Percentiles rank a stretch among this genome's conserved stretches.
These are phyloP conservation scores for Chrysophaeum taylorii DNA, from an alignment of 352 stramenopile species.

Conservation along the genomic window DNA sequence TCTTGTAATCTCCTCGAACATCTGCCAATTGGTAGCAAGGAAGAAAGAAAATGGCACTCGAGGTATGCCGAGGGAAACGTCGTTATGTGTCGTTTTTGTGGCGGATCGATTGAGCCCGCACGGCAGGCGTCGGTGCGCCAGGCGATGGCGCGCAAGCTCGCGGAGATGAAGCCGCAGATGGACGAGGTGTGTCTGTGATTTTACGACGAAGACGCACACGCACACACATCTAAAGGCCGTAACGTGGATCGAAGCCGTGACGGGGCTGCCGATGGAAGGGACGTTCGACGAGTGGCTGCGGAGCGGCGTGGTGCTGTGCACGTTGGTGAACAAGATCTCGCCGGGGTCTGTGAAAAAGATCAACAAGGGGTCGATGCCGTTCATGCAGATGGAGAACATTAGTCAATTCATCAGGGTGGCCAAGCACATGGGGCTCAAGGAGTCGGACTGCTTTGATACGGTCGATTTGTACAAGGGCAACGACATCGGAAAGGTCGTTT, in stretches of 20 bases:
- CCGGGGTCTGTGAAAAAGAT: constrained; percentile 32
- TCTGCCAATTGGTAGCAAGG: too few species aligned
- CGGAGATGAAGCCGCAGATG: neutral
- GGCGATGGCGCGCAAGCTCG: neutral
- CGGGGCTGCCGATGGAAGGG: constrained; percentile 9
- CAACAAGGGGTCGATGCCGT: constrained; percentile 62
- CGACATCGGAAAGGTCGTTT: constrained; percentile 42
- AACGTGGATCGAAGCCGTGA: constrained; percentile 24
- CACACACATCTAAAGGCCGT: too few species aligned
- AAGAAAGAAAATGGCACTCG: too few species aligned
- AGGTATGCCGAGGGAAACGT: too few species aligned
- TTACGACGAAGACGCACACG: too few species aligned
- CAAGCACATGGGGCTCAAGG: constrained; percentile 64
- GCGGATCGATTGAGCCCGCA: too few species aligned
- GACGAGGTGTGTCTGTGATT: neutral
- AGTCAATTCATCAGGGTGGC: constrained; percentile 65
- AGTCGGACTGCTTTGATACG: constrained; percentile 76
- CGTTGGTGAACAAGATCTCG: constrained; percentile 25
- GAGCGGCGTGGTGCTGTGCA: constrained; percentile 30
- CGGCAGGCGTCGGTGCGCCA: neutral
- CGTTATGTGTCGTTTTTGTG: too few species aligned
- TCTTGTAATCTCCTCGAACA: too few species aligned
- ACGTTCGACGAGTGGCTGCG: constrained; percentile 25
- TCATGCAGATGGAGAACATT: constrained; percentile 82
- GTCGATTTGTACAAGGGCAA: constrained; percentile 75